phyloP scores from a whole-genome alignment of 2,329 filamentous ascomycete species.

The Aureobasidium pullulans region DNA sequence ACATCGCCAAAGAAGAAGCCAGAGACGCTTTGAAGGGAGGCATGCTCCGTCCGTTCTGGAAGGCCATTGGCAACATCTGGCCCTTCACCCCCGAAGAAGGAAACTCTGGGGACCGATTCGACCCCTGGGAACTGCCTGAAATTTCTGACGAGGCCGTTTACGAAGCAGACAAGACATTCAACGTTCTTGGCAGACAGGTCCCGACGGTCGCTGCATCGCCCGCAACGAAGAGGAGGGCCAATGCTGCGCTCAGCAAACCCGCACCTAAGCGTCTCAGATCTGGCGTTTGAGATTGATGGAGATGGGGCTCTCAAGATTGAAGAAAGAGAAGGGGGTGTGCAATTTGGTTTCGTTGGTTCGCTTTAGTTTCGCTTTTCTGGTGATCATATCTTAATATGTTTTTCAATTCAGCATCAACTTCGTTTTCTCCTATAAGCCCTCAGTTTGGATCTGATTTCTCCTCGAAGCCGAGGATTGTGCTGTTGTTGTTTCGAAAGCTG shows the following conservation, averaged over 20 bases:
- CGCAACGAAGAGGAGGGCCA: neutral
- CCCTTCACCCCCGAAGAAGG: neutral
- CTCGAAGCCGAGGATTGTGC: too few species aligned
- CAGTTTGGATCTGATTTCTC: too few species aligned
- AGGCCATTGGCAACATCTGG: neutral
- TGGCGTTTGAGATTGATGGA: neutral
- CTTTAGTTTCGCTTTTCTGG: neutral
- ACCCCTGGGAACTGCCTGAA: neutral
- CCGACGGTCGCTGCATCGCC: too few species aligned
- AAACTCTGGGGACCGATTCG: too few species aligned
- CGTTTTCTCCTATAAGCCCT: neutral
- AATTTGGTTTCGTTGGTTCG: neutral
- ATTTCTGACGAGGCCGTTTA: neutral
- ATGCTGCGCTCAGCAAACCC: neutral
- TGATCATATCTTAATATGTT: neutral
- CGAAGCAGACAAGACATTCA: neutral
- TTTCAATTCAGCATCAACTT: neutral
- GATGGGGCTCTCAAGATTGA: too few species aligned
- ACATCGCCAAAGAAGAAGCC: neutral
- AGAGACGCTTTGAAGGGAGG: neutral
- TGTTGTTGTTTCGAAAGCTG: too few species aligned
- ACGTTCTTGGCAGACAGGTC: neutral
- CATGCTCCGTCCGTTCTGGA: neutral
- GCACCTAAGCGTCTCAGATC: neutral
- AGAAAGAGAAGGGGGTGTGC: neutral